Conservation (phyloP, 2,329 filamentous ascomycete species). For the Aspergillus ruber region DNA sequence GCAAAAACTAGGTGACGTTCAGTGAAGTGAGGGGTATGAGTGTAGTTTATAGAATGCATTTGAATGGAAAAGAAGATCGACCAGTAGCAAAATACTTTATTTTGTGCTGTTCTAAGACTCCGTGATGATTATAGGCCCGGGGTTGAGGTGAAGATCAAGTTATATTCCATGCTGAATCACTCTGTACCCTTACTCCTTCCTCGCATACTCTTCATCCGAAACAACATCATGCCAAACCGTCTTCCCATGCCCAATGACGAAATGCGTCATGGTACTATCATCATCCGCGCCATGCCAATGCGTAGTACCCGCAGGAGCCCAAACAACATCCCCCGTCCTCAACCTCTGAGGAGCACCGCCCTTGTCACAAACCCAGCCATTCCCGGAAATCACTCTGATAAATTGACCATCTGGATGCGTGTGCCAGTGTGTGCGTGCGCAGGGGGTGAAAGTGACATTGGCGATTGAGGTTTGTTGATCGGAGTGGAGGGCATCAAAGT, state of each 20-base stretch:
- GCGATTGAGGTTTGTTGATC: slow-evolving; percentile 24
- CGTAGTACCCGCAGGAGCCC: slow-evolving; percentile 34
- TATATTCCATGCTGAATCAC: too few relatives aligned
- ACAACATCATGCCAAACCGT: background rate
- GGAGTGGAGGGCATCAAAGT: slow-evolving; percentile 19
- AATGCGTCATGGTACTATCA: slow-evolving; percentile 36
- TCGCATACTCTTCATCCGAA: background rate
- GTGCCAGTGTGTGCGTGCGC: slow-evolving; percentile 42
- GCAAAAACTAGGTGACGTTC: too few relatives aligned
- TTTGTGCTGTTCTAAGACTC: too few relatives aligned
- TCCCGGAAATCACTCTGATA: slow-evolving; percentile 34
- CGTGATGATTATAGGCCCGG: too few relatives aligned
- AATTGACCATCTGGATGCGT: slow-evolving; percentile 41
- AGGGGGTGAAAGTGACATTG: slow-evolving; percentile 40
- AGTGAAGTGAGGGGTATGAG: too few relatives aligned
- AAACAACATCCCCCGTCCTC: slow-evolving; percentile 37
- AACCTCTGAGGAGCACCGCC: slow-evolving; percentile 31
- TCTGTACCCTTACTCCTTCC: background rate
- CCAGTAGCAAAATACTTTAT: too few relatives aligned
- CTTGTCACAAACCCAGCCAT: slow-evolving; percentile 39
- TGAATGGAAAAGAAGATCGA: too few relatives aligned
- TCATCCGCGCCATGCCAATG: slow-evolving; percentile 44
- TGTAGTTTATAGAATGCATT: too few relatives aligned
- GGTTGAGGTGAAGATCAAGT: too few relatives aligned
- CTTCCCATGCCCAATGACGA: background rate